A percentile compares a stretch with the other conserved stretches of the same genome.
Conservation (phyloP, 192 early-diverging fungal species). For the Backusella tarrabulga region DNA sequence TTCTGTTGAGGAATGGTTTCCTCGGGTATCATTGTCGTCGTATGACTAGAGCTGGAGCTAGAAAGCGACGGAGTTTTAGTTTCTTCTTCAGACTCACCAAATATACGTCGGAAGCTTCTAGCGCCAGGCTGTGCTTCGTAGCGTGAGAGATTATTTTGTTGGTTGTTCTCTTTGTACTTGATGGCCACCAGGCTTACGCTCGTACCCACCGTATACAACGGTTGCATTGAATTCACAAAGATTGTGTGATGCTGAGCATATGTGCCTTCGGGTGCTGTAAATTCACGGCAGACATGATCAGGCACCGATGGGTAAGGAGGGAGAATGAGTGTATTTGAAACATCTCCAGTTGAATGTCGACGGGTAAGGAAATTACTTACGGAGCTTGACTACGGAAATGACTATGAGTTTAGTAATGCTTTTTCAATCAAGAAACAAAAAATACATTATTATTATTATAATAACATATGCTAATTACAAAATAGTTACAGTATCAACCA, state of each 20-base stretch:
- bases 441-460: not conserved
- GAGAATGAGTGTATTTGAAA: slow-evolving; percentile 3
- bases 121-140: slow-evolving; percentile 33
- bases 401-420: not conserved
- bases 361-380: slow-evolving; percentile 17
- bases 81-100: slow-evolving; percentile 21
- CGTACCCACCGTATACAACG: slow-evolving; percentile 49
- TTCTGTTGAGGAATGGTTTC: not conserved
- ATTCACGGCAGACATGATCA: slow-evolving; percentile 45
- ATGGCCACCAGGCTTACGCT: slow-evolving; percentile 50
- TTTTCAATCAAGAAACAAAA: not conserved
- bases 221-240: slow-evolving; percentile 41
- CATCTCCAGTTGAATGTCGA: slow-evolving; percentile 18
- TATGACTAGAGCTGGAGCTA: slow-evolving; percentile 1
- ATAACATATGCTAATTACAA: not conserved
- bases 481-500: slow-evolving; percentile 13
- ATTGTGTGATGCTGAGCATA: slow-evolving; percentile 50
- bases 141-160: slow-evolving; percentile 13
- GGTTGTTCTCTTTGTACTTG: slow-evolving; percentile 54
- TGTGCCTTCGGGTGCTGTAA: slow-evolving; percentile 51
- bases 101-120: slow-evolving; percentile 24
- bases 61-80: slow-evolving; percentile 15
- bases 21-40: not conserved
- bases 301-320: slow-evolving; percentile 33
- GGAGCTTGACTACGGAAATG: not conserved